Percentiles rank a stretch among this genome's conserved stretches.
phyloP scores from a whole-genome alignment of 1,139 yeast genomes.

The Wickerhamomyces sp. region DNA sequence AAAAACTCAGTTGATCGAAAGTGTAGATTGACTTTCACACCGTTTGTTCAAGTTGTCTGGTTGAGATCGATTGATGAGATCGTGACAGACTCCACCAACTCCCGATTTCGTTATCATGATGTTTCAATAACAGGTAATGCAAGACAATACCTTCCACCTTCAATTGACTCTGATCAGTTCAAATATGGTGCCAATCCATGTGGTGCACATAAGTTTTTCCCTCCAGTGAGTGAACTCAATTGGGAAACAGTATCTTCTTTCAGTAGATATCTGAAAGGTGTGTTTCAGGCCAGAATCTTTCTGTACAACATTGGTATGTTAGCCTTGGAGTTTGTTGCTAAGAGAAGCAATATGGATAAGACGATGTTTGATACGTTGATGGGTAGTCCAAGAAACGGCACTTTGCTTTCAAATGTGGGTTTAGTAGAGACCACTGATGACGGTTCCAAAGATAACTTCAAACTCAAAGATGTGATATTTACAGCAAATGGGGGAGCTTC shows the following conservation, averaged over 20 bases:
- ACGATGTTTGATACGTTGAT: constrained; percentile 6
- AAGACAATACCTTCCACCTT: constrained; percentile 11
- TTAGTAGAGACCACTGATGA: not conserved
- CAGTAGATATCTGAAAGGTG: constrained; percentile 7
- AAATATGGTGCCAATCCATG: constrained; percentile 17
- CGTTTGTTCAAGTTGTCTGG: constrained; percentile 16
- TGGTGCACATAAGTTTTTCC: constrained; percentile 13
- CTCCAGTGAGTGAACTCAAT: constrained; percentile 4
- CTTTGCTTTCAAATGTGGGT: constrained; percentile 19
- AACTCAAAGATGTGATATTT: constrained; percentile 13
- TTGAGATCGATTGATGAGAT: constrained; percentile 12
- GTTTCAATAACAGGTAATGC: constrained; percentile 16
- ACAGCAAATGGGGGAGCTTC: constrained; percentile 12
- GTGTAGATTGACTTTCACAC: constrained; percentile 12
- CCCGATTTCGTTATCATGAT: constrained; percentile 4
- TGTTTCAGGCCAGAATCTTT: constrained; percentile 4
- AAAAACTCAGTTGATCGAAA: not conserved
- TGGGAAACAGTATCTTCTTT: constrained; percentile 4
- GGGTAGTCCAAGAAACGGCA: constrained; percentile 9
- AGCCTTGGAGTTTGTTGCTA: constrained; percentile 5
- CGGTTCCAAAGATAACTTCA: constrained; percentile 3
- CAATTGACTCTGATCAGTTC: constrained; percentile 7
- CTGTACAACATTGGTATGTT: constrained; percentile 16
- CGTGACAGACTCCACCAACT: not conserved
- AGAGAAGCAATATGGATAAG: constrained; percentile 13